phyloP scores from a whole-genome alignment of 495 filamentous ascomycete species.

The Neurospora africana region DNA sequence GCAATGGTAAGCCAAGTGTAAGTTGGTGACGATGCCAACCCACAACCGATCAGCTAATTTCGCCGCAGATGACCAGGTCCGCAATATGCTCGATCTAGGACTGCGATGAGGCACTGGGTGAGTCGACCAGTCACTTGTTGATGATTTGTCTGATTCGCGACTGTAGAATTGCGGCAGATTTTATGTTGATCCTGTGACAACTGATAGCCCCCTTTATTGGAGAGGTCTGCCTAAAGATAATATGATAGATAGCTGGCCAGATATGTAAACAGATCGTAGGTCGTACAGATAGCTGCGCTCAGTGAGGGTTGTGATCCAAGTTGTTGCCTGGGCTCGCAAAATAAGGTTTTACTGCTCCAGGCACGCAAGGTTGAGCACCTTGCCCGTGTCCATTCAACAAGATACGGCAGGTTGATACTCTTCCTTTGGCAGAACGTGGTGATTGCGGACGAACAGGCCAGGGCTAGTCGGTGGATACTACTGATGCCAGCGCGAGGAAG shows the following conservation, averaged over 20 bases:
- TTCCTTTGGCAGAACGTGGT: background rate
- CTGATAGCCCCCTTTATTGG: background rate
- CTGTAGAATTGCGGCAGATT: background rate
- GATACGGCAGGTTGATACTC: background rate
- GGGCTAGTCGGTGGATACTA: background rate
- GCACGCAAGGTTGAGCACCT: background rate
- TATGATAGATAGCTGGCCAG: background rate
- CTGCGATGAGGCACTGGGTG: background rate
- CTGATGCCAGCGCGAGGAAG: background rate
- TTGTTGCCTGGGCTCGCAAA: background rate
- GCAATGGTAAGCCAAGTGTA: background rate
- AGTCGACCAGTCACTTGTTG: background rate
- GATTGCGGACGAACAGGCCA: background rate
- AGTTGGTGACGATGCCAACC: background rate
- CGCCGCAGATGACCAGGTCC: background rate
- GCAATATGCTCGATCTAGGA: background rate
- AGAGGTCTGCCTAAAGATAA: background rate
- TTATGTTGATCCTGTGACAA: background rate
- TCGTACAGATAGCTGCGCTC: background rate
- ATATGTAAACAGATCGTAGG: background rate
- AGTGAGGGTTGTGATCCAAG: background rate
- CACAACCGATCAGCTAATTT: background rate
- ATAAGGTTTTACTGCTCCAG: background rate
- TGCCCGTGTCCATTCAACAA: background rate
- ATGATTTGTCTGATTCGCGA: background rate